These are phyloP conservation scores for Diaporthe citriasiana DNA, from an alignment of 2,329 filamentous ascomycete genomes.

Conservation along the genomic window DNA sequence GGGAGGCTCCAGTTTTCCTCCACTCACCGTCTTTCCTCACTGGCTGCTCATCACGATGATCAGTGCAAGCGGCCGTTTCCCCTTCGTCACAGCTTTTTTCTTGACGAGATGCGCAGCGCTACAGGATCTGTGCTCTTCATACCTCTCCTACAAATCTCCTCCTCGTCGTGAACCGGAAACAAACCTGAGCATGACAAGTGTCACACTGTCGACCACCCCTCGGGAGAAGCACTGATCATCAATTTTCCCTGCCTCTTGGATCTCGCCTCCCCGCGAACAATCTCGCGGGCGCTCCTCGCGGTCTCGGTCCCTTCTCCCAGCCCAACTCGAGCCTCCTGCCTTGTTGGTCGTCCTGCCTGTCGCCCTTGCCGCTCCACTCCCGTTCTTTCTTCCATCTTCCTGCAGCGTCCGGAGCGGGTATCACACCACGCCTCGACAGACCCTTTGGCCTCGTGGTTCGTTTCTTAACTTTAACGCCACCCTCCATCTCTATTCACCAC, in stretches of 20 bases:
- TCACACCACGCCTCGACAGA: constrained; percentile 42
- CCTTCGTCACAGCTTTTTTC: constrained; percentile 30
- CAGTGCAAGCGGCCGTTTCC: constrained; percentile 35
- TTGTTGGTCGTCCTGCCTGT: constrained; percentile 34
- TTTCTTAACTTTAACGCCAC: constrained; percentile 39
- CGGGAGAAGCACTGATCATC: constrained; percentile 31
- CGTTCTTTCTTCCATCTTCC: constrained; percentile 28
- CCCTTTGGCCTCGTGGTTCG: constrained; percentile 40
- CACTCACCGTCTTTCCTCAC: constrained; percentile 41
- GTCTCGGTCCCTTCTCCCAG: constrained; percentile 5
- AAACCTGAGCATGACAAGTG: constrained; percentile 9
- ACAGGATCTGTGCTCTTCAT: constrained; percentile 9
- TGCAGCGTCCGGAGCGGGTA: constrained; percentile 26
- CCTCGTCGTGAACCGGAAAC: neutral
- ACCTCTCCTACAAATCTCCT: constrained; percentile 18
- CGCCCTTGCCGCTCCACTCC: constrained; percentile 29
- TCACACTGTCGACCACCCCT: neutral
- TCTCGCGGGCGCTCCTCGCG: constrained; percentile 31
- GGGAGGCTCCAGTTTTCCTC: constrained; percentile 35
- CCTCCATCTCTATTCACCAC: constrained; percentile 40
- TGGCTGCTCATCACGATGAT: constrained; percentile 37
- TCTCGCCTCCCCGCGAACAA: constrained; percentile 28
- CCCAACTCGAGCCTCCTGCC: constrained; percentile 25
- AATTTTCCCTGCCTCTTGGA: constrained; percentile 20
- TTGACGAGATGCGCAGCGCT: constrained; percentile 16